Conservation (phyloP, 768 basidiomycete genomes). For the Astraeus odoratus region DNA sequence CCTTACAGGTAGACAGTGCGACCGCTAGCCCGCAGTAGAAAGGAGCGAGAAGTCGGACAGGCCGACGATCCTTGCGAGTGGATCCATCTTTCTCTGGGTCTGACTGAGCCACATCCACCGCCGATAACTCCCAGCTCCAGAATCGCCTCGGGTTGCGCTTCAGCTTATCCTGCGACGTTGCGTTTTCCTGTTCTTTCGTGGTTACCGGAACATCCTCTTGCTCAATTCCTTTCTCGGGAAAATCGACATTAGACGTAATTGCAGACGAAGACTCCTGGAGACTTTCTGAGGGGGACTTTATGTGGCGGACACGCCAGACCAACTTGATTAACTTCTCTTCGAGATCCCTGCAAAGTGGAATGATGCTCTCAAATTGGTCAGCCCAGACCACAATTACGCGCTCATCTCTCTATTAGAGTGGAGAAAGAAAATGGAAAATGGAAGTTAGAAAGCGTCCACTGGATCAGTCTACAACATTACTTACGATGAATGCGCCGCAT, state of each 20-base stretch:
- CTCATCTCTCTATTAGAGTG: conserved; percentile 72
- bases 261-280: conserved; percentile 34
- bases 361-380: conserved; percentile 72
- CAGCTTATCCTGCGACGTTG: not conserved
- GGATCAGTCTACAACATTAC: too few relatives aligned
- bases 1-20: conserved; percentile 57
- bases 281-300: conserved; percentile 6
- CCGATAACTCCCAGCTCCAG: conserved; percentile 41
- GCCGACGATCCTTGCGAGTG: conserved; percentile 28
- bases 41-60: conserved; percentile 63
- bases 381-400: conserved; percentile 78
- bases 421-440: not conserved
- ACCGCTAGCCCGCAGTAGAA: conserved; percentile 63
- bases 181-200: conserved; percentile 8
- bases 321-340: conserved; percentile 75
- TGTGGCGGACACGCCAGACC: conserved; percentile 56
- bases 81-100: conserved; percentile 53
- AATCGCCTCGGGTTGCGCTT: conserved; percentile 13
- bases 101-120: conserved; percentile 15
- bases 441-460: not conserved
- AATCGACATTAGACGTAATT: conserved; percentile 45
- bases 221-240: conserved; percentile 36
- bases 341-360: conserved; percentile 62
- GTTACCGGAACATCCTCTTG: conserved; percentile 17
- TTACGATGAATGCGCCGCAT: conserved; percentile 80